Evolutionary conservation across 2,329 filamentous ascomycete species (phyloP).

Genomic region (Calonectria hongkongensis): DNA sequence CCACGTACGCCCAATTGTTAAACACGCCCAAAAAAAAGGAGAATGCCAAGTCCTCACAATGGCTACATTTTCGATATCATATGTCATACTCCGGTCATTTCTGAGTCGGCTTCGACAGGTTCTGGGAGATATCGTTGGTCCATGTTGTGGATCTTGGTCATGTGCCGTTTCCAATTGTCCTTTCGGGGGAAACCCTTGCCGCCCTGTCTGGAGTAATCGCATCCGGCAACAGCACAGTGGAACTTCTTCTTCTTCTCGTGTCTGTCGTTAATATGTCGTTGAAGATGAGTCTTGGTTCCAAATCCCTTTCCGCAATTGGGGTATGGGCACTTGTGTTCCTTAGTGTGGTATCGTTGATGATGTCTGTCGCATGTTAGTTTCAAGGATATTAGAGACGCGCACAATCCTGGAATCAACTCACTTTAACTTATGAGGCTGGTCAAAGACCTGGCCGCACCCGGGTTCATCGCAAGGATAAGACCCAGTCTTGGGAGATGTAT

Average conservation of each 20-base stretch:
- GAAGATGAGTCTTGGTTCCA: constrained; percentile 77
- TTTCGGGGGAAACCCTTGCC: constrained; percentile 77
- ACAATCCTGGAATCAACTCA: constrained; percentile 56
- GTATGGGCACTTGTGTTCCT: constrained; percentile 75
- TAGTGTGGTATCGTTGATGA: constrained; percentile 77
- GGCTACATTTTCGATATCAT: not conserved
- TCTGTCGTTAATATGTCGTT: constrained; percentile 78
- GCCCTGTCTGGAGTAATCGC: constrained; percentile 73
- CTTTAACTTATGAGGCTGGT: constrained; percentile 77
- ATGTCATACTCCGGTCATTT: constrained; percentile 52
- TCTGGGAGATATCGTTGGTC: constrained; percentile 63
- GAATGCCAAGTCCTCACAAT: not conserved
- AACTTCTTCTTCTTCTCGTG: constrained; percentile 77
- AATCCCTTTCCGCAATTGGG: constrained; percentile 73
- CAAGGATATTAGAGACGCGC: not conserved
- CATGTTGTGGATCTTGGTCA: constrained; percentile 75
- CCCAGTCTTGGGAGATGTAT: constrained; percentile 56
- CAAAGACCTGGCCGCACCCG: constrained; percentile 67
- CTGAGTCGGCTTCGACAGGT: constrained; percentile 64
- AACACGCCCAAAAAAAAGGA: not conserved
- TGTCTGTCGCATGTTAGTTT: constrained; percentile 63
- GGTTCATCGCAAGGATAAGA: constrained; percentile 60
- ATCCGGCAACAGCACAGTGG: constrained; percentile 73
- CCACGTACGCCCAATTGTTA: not conserved
- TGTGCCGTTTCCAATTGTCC: constrained; percentile 78